Evolutionary conservation across 1,284 basidiomycete species (phyloP), one percentile per base, ranked within the genome.

Genomic region (Cutaneotrichosporon sp.): DNA sequence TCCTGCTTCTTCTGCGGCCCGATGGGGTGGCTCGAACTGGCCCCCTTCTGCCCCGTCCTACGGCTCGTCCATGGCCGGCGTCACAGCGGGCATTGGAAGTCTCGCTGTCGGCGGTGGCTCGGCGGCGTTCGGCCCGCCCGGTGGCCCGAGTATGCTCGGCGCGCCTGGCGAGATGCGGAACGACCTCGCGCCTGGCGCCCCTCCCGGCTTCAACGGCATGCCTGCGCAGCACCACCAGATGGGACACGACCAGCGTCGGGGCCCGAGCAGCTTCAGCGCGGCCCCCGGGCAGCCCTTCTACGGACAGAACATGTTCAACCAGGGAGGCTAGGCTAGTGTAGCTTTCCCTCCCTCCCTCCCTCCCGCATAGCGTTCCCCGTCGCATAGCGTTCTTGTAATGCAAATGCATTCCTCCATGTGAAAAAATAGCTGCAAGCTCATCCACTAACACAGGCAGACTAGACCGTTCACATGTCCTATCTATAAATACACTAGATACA

Each of bases 131-230:
- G 47, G 47, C 25, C 13, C 47, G 8, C 47, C 47, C 47, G 47
- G 47, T 27, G 47, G 47, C 18, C 47, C 47, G 6, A 27, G 47
- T 18, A 50, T 50, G 47, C 47, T 50, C 25, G 24, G 38, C 38
- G 38, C 47, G 16, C 47, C 47, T 9, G 25, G 25, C 25, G 47
- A 50, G 47, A 27, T 27, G 24, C 47, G 47, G 27, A 10, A 27
- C 18, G 47, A 50, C 13, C 47, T 50, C 27, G 47, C 47, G 27
- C 47, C 47, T n/a, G 47, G 47, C 14, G 47, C 47, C 10, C 47
- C 47, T 31, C 25, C 47, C 47, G 47, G 47, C 27, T 27, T 50
- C 27, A 27, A 27, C 16, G 31, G 24, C 14, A 20, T n/a, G 13
- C 14, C 18, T 1, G 4, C 13, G 14, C 47, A 29, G 16, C 47